These are phyloP conservation scores for Turritis glabra DNA, from an alignment of 345 rosid species.

Conservation along the genomic window DNA sequence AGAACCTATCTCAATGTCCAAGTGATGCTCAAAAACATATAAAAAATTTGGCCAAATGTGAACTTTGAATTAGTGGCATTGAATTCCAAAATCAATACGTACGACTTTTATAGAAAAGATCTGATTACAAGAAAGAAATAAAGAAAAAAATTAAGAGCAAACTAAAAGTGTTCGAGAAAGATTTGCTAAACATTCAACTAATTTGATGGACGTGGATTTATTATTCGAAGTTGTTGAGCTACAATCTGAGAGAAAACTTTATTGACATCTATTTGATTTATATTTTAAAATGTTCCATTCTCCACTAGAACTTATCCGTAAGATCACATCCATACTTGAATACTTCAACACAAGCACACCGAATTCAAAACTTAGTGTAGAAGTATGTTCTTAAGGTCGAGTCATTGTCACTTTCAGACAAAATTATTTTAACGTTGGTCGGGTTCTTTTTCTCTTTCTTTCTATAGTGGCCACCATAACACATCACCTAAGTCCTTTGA, in stretches of 20 bases:
- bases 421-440: slow-evolving; percentile 29
- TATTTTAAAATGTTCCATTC: not conserved
- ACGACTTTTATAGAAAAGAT: not conserved
- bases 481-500: slow-evolving; percentile 15
- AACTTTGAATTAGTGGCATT: not conserved
- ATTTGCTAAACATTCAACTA: slow-evolving; percentile 5
- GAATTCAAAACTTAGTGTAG: slow-evolving; percentile 35
- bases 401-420: slow-evolving; percentile 41
- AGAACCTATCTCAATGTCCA: not conserved
- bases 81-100: not conserved
- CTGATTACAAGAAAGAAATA: not conserved
- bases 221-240: slow-evolving; percentile 33
- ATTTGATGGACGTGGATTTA: slow-evolving; percentile 7
- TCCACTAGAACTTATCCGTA: slow-evolving; percentile 25
- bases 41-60: not conserved
- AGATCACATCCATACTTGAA: slow-evolving; percentile 25
- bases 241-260: slow-evolving; percentile 17
- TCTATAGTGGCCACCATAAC: slow-evolving; percentile 27
- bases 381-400: slow-evolving; percentile 35
- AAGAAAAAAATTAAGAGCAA: not conserved
- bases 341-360: slow-evolving; percentile 28
- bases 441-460: slow-evolving; percentile 29
- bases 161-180: not conserved
- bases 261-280: not conserved
- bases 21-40: not conserved